Evolutionary conservation across 139 green algal genomes (phyloP).

Genomic region (Chlorella vulgaris): DNA sequence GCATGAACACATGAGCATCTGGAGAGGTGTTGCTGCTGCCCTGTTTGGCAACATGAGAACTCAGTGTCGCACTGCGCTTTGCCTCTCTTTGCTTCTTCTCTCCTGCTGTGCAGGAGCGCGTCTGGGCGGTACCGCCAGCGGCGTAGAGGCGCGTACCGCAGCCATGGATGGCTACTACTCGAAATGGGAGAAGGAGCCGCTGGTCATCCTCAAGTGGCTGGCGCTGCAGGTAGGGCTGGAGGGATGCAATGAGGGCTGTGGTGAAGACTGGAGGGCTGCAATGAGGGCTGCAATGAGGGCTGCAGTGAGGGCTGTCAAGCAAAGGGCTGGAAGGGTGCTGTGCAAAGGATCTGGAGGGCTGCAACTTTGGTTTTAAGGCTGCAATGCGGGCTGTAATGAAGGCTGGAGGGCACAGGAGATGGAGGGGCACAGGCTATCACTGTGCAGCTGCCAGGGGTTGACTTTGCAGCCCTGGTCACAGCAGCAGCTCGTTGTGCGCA

Average conservation of each 20-base stretch:
- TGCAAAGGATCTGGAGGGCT: no score
- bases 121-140: constrained; percentile 5
- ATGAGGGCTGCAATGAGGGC: background rate
- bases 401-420: no score
- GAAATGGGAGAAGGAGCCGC: constrained; percentile 83
- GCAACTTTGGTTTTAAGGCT: no score
- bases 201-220: constrained; percentile 96
- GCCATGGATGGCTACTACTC: constrained; percentile 82
- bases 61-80: background rate
- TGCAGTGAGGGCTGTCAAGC: background rate
- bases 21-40: background rate
- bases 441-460: no score
- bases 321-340: no score
- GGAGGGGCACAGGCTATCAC: no score
- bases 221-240: constrained; percentile 60
- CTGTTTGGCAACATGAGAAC: background rate
- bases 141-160: constrained; percentile 39
- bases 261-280: background rate
- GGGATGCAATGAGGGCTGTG: background rate
- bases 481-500: no score
- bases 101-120: background rate
- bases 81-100: background rate
- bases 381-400: no score
- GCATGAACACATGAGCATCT: no score
- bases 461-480: no score